These are phyloP conservation scores for Epichloe elymi DNA, from an alignment of 2,329 filamentous ascomycete genomes.

Conservation along the genomic window DNA sequence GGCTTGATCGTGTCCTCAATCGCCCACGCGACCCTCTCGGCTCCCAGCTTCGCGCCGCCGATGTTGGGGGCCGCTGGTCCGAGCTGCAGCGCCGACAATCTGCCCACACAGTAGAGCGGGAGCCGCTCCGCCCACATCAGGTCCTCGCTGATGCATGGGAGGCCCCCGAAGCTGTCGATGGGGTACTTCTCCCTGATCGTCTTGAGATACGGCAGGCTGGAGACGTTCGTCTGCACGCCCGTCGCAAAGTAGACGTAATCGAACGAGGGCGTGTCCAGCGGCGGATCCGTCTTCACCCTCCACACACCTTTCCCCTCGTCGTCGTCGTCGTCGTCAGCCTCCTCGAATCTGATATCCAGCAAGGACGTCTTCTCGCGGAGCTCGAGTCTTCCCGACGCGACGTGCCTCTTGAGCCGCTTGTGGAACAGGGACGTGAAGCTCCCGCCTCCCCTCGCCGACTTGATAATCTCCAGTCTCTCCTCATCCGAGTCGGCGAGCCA, in stretches of 20 bases:
- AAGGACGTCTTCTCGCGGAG: constrained; percentile 48
- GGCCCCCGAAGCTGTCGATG: constrained; percentile 50
- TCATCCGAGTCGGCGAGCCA: constrained; percentile 63
- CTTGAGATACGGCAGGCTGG: constrained; percentile 45
- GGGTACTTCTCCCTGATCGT: constrained; percentile 46
- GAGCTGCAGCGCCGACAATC: constrained; percentile 52
- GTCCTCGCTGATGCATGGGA: constrained; percentile 64
- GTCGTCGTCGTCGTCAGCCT: constrained; percentile 19
- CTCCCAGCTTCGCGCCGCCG: constrained; percentile 58
- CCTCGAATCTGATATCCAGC: constrained; percentile 34
- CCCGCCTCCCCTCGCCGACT: constrained; percentile 57
- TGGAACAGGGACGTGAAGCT: constrained; percentile 58
- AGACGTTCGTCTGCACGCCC: constrained; percentile 52
- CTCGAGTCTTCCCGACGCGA: constrained; percentile 35
- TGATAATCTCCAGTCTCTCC: constrained; percentile 53
- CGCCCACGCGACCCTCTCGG: constrained; percentile 60
- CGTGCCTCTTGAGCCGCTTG: constrained; percentile 51
- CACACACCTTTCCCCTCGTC: constrained; percentile 15
- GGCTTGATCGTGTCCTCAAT: constrained; percentile 40
- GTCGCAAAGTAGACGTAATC: constrained; percentile 69
- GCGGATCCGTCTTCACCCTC: constrained; percentile 37
- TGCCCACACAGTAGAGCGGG: constrained; percentile 58
- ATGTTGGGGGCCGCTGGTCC: constrained; percentile 64
- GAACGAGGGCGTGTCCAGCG: constrained; percentile 39
- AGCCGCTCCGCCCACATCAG: constrained; percentile 63